Conservation (phyloP, 257 asterid genomes). For the Primulina eburnea region DNA sequence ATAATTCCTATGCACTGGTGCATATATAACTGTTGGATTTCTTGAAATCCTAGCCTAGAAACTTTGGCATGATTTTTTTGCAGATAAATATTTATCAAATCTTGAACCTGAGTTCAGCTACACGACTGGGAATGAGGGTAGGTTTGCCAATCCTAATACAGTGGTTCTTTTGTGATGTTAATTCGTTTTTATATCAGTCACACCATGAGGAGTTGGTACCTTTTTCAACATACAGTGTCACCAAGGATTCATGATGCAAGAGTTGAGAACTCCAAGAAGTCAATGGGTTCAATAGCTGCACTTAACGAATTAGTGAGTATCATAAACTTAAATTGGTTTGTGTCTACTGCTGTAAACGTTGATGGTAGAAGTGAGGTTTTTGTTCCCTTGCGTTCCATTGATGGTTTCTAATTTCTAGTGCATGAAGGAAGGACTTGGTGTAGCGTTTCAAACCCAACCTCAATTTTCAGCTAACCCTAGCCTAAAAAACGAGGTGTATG, state of each 20-base stretch:
- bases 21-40: too few species aligned
- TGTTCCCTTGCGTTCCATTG: conserved; percentile 16
- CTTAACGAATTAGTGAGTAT: conserved; percentile 74
- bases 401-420: conserved; percentile 51
- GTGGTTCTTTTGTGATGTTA: conserved; percentile 50
- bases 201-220: conserved; percentile 48
- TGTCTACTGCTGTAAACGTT: conserved; percentile 7
- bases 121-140: conserved; percentile 51
- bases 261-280: conserved; percentile 61
- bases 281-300: conserved; percentile 59
- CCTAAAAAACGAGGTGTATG: conserved; percentile 72
- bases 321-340: conserved; percentile 8
- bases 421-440: conserved; percentile 61
- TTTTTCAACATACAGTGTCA: conserved; percentile 42
- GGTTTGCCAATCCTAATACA: conserved; percentile 44
- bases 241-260: conserved; percentile 57
- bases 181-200: conserved; percentile 53
- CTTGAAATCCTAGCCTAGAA: neutral
- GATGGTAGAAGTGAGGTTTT: conserved; percentile 20
- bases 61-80: conserved; percentile 21
- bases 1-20: neutral
- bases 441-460: conserved; percentile 79
- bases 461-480: conserved; percentile 65
- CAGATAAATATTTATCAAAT: conserved; percentile 70
- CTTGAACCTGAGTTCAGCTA: conserved; percentile 58